These are phyloP conservation scores for Passalora sequoiae DNA, from an alignment of 2,329 filamentous ascomycete genomes.

Conservation along the genomic window DNA sequence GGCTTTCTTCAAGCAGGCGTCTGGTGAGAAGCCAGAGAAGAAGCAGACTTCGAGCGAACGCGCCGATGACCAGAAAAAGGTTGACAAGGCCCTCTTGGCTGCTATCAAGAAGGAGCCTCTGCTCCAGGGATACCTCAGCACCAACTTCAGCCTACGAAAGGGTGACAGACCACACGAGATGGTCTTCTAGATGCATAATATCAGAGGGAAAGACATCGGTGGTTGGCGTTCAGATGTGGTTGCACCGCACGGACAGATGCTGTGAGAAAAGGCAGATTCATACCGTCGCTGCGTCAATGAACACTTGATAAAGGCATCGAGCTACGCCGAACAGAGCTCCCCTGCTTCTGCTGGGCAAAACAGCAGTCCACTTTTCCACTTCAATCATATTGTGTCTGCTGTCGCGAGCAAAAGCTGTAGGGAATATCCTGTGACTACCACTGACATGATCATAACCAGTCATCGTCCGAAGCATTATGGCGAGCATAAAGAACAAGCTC, in stretches of 20 bases:
- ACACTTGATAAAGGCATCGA: too few relatives aligned
- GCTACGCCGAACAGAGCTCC: too few relatives aligned
- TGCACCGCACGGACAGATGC: slow-evolving; percentile 16
- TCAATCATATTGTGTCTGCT: too few relatives aligned
- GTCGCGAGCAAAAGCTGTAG: too few relatives aligned
- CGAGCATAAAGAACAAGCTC: too few relatives aligned
- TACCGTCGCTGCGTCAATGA: slow-evolving; percentile 16
- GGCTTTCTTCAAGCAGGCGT: slow-evolving; percentile 91
- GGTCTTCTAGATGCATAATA: slow-evolving; percentile 72
- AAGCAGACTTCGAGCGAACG: slow-evolving; percentile 90
- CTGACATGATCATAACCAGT: too few relatives aligned
- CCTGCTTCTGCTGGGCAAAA: too few relatives aligned
- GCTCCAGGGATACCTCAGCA: slow-evolving; percentile 87
- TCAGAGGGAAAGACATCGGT: slow-evolving; percentile 17
- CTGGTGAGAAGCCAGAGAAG: slow-evolving; percentile 94
- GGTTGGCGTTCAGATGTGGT: slow-evolving; percentile 19
- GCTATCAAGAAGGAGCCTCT: slow-evolving; percentile 98
- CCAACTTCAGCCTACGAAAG: slow-evolving; percentile 97
- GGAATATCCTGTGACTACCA: too few relatives aligned
- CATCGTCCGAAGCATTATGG: too few relatives aligned
- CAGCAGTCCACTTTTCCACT: too few relatives aligned
- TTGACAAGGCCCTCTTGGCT: slow-evolving; percentile 93
- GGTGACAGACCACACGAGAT: slow-evolving; percentile 99
- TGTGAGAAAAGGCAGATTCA: slow-evolving; percentile 8
- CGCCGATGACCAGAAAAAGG: slow-evolving; percentile 93